These are phyloP conservation scores for Wickerhamiella alocasiicola DNA, from an alignment of 805 yeast genomes.

Conservation along the genomic window DNA sequence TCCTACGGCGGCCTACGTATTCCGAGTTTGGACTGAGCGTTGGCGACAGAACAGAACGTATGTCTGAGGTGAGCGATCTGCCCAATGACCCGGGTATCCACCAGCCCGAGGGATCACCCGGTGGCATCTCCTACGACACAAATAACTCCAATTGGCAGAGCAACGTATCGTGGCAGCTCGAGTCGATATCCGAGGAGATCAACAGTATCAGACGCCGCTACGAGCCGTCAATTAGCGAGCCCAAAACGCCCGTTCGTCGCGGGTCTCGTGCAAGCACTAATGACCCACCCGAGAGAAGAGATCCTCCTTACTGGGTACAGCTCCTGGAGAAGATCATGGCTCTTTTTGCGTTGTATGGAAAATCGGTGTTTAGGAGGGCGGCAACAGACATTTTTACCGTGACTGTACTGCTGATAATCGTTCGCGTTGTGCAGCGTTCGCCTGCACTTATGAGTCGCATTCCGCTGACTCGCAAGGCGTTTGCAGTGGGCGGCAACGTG, in stretches of 20 bases:
- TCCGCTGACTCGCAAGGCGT: conserved; percentile 14
- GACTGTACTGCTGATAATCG: conserved; percentile 13
- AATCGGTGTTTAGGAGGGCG: conserved; percentile 11
- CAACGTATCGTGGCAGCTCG: conserved; percentile 22
- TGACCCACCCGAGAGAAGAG: background rate
- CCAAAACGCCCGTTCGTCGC: background rate
- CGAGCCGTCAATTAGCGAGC: background rate
- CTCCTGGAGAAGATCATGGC: background rate
- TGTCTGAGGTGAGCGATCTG: conserved; percentile 4
- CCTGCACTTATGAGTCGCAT: conserved; percentile 14
- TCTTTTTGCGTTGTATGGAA: background rate
- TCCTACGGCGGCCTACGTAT: conserved; percentile 19
- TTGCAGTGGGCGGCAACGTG: conserved; percentile 15
- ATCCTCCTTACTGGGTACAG: background rate
- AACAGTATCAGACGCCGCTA: conserved; percentile 16
- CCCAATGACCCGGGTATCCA: conserved; percentile 4
- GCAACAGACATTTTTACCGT: conserved; percentile 15
- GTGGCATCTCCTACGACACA: background rate
- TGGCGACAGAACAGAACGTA: conserved; percentile 14
- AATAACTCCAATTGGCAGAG: conserved; percentile 18
- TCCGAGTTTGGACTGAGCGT: conserved; percentile 23
- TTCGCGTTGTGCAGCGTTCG: conserved; percentile 16
- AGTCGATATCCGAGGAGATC: conserved; percentile 22
- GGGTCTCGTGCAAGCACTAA: background rate
- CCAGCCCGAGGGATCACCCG: conserved; percentile 2